Evolutionary conservation across 257 asterid genomes (phyloP).

Genomic region (Solanum medicagineum): DNA sequence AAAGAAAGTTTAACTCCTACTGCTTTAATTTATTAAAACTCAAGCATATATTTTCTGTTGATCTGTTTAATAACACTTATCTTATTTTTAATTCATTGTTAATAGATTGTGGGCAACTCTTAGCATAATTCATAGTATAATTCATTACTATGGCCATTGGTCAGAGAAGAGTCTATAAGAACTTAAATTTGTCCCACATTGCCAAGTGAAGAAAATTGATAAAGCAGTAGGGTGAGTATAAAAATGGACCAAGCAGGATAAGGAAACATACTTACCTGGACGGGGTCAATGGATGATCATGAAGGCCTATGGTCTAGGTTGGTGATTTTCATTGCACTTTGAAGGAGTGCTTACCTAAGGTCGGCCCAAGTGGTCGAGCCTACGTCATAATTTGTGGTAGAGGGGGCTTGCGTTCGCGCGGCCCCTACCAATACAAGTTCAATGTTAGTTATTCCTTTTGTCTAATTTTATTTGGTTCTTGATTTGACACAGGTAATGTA

Average conservation of each 20-base stretch:
- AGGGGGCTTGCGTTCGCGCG: background rate
- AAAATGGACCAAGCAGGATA: background rate
- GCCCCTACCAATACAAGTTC: background rate
- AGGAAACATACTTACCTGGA: constrained; percentile 19
- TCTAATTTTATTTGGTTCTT: no score
- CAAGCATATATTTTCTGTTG: background rate
- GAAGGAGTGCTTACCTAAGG: constrained; percentile 5
- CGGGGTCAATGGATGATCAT: constrained; percentile 11
- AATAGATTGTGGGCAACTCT: no score
- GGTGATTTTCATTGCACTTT: constrained; percentile 19
- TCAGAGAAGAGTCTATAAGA: background rate
- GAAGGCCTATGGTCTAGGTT: constrained; percentile 8
- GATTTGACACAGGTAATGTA: no score
- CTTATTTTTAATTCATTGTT: background rate
- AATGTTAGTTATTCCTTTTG: background rate
- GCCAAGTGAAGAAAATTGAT: background rate
- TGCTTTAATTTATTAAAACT: background rate
- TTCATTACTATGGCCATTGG: background rate
- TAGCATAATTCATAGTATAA: no score
- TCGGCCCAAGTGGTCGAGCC: background rate
- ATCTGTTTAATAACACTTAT: background rate
- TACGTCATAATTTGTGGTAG: background rate
- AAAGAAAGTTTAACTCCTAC: no score
- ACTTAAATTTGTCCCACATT: background rate
- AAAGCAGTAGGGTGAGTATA: background rate